Conservation (phyloP, 495 filamentous ascomycete genomes). For the Parmelia sp. region DNA sequence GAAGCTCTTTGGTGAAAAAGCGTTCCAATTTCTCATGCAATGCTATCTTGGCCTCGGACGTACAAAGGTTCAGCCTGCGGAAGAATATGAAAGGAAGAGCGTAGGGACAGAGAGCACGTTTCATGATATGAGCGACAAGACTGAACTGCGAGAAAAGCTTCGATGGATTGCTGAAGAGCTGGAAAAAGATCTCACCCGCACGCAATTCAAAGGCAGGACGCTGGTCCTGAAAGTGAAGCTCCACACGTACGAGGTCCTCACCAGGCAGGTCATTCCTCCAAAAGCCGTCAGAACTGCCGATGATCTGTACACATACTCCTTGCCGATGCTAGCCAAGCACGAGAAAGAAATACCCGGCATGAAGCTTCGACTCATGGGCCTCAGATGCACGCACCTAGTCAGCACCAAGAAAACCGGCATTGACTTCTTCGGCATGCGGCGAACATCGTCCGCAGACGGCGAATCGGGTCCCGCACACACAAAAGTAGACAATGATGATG, state of each 20-base stretch:
- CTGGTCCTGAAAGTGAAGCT: slow-evolving; percentile 89
- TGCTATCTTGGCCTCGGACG: slow-evolving; percentile 82
- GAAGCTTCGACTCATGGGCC: slow-evolving; percentile 79
- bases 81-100: slow-evolving; percentile 87
- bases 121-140: slow-evolving; percentile 63
- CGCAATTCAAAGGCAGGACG: slow-evolving; percentile 82
- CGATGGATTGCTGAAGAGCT: slow-evolving; percentile 75
- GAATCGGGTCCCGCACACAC: background rate
- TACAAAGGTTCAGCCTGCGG: slow-evolving; percentile 80
- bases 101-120: slow-evolving; percentile 95
- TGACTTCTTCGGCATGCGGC: slow-evolving; percentile 68
- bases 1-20: slow-evolving; percentile 84
- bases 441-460: background rate
- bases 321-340: slow-evolving; percentile 80
- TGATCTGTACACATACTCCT: slow-evolving; percentile 72
- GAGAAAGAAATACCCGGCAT: slow-evolving; percentile 79
- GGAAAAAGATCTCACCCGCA: slow-evolving; percentile 74
- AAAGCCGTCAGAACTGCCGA: slow-evolving; percentile 65
- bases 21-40: slow-evolving; percentile 75
- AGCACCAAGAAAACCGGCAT: slow-evolving; percentile 71
- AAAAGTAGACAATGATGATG: slow-evolving; percentile 29
- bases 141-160: slow-evolving; percentile 69
- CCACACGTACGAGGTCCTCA: slow-evolving; percentile 87
- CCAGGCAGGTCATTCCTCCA: slow-evolving; percentile 68
- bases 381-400: slow-evolving; percentile 79